Conservation (phyloP, 2,329 filamentous ascomycete genomes). For the Alternaria consortialis region DNA sequence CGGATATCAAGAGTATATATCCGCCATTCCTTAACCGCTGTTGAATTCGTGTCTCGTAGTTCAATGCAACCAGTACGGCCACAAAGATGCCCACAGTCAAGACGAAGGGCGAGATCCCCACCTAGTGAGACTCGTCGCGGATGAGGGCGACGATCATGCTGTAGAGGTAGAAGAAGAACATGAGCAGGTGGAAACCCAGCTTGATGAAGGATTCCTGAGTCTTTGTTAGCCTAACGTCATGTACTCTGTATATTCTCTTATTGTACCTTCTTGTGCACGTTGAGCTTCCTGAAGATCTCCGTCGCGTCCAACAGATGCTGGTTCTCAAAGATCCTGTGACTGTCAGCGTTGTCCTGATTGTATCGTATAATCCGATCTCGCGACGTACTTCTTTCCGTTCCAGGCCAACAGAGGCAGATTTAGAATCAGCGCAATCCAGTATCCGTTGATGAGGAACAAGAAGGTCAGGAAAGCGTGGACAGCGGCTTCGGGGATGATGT, state of each 20-base stretch:
- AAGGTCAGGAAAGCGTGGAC: slow-evolving; percentile 96
- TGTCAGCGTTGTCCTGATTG: slow-evolving; percentile 44
- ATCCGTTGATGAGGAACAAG: slow-evolving; percentile 97
- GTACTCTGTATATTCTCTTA: neutral
- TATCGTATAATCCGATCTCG: neutral
- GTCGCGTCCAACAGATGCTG: slow-evolving; percentile 96
- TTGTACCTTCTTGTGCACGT: slow-evolving; percentile 95
- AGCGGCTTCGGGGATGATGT: slow-evolving; percentile 97
- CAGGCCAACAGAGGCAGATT: slow-evolving; percentile 92
- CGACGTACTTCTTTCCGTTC: slow-evolving; percentile 95
- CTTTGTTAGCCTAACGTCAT: slow-evolving; percentile 18
- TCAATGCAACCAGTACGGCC: slow-evolving; percentile 7
- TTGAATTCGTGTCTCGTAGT: neutral
- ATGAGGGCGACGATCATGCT: slow-evolving; percentile 98
- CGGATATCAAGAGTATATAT: slow-evolving; percentile 22
- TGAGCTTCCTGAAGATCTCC: slow-evolving; percentile 98
- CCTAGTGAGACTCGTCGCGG: slow-evolving; percentile 85
- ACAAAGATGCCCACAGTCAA: slow-evolving; percentile 8
- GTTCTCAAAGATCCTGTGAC: slow-evolving; percentile 88
- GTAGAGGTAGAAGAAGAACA: slow-evolving; percentile 99
- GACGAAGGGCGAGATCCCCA: slow-evolving; percentile 30
- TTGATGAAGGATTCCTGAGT: slow-evolving; percentile 96
- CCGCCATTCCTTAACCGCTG: neutral
- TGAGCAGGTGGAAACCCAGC: slow-evolving; percentile 96
- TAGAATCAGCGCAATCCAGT: slow-evolving; percentile 92